A percentile compares a stretch with the other conserved stretches of the same genome.
These are phyloP conservation scores for Panicum miliaceum DNA, from an alignment of 176 grass and related monocot species.

Conservation along the genomic window DNA sequence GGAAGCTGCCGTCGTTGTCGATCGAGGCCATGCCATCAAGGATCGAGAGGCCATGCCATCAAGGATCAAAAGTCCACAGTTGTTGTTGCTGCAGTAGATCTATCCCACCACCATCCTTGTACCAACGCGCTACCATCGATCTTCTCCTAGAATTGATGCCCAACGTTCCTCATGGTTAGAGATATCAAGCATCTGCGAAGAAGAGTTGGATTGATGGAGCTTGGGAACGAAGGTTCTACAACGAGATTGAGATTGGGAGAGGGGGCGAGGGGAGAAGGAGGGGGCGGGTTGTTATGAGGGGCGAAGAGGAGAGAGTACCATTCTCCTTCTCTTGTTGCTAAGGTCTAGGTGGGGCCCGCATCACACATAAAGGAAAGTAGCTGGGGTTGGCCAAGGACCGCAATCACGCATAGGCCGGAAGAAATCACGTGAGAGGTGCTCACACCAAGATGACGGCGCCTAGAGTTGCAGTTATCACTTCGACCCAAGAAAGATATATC, in stretches of 20 bases:
- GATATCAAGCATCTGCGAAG: fast-evolving
- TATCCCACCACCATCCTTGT: too few relatives aligned
- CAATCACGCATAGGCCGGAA: neutral
- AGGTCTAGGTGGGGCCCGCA: neutral
- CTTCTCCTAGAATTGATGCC: neutral
- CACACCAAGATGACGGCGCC: too few relatives aligned
- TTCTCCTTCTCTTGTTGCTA: neutral
- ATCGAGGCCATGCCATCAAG: neutral
- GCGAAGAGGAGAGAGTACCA: too few relatives aligned
- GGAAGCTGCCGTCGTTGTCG: neutral
- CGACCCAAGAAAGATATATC: too few relatives aligned
- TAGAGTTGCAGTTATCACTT: too few relatives aligned
- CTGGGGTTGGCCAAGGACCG: neutral
- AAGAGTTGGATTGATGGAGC: neutral
- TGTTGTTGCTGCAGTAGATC: fast-evolving
- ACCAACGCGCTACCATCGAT: neutral
- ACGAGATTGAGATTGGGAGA: neutral
- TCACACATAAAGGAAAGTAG: neutral
- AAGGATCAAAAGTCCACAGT: neutral
- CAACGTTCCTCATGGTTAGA: neutral
- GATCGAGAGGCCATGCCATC: neutral
- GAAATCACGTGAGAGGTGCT: neutral
- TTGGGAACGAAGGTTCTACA: neutral
- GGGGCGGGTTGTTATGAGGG: too few relatives aligned
- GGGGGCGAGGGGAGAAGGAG: fast-evolving